Evolutionary conservation across 257 asterid genomes (phyloP).

Genomic region (Solanum appendiculatum): DNA sequence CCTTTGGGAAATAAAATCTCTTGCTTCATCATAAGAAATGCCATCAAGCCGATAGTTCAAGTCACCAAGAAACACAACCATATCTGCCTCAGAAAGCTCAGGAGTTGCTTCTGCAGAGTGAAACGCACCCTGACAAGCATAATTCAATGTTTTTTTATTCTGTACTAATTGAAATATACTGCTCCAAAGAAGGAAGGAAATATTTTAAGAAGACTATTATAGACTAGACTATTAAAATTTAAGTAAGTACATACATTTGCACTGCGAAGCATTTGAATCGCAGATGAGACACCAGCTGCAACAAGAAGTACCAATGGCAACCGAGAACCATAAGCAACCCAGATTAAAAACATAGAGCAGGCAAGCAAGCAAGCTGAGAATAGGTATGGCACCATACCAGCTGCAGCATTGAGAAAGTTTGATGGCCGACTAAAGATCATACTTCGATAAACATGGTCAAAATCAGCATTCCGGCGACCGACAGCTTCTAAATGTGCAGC

Average conservation of each 20-base stretch:
- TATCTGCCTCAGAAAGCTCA: slow-evolving; percentile 93
- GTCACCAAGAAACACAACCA: slow-evolving; percentile 94
- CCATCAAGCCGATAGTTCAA: slow-evolving; percentile 88
- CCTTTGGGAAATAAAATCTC: slow-evolving; percentile 95
- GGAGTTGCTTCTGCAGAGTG: slow-evolving; percentile 56
- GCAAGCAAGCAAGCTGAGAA: slow-evolving; percentile 40
- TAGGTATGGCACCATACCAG: slow-evolving; percentile 58
- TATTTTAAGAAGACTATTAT: neutral
- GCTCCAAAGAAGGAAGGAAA: neutral
- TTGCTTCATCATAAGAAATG: slow-evolving; percentile 89
- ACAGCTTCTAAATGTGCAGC: slow-evolving; percentile 98
- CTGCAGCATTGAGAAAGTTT: slow-evolving; percentile 43
- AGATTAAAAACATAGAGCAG: slow-evolving; percentile 35
- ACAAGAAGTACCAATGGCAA: slow-evolving; percentile 51
- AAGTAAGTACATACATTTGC: slow-evolving; percentile 52
- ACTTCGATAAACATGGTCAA: slow-evolving; percentile 82
- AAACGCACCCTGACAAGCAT: slow-evolving; percentile 7
- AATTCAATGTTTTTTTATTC: neutral
- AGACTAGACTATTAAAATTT: slow-evolving; percentile 8
- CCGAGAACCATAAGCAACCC: slow-evolving; percentile 32
- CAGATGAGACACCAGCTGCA: slow-evolving; percentile 72
- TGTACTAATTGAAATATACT: neutral
- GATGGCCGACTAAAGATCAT: slow-evolving; percentile 85
- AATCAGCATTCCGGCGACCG: slow-evolving; percentile 87
- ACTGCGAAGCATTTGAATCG: slow-evolving; percentile 61